Percentiles rank a stretch among this genome's conserved stretches.
These are phyloP conservation scores for Nemania diffusa DNA, from an alignment of 2,329 filamentous ascomycete genomes.

Conservation along the genomic window DNA sequence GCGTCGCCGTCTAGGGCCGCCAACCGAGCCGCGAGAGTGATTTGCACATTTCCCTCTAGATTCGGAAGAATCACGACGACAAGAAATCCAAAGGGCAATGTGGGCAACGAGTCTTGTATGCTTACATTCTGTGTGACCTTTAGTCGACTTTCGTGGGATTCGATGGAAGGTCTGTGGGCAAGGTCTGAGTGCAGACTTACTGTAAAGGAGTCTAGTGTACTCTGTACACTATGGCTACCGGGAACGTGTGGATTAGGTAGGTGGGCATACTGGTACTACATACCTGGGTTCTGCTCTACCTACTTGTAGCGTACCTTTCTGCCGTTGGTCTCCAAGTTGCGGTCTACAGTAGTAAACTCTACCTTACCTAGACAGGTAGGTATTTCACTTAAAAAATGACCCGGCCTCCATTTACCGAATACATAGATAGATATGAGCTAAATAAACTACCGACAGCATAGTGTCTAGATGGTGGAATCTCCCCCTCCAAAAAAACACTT, in stretches of 20 bases:
- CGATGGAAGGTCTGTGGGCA: constrained; percentile 4
- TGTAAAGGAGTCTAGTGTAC: not conserved
- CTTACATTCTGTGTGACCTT: not conserved
- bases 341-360: constrained; percentile 3
- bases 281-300: not conserved
- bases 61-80: not conserved
- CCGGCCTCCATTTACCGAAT: not conserved
- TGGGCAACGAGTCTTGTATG: not conserved
- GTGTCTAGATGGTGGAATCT: not conserved
- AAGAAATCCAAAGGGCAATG: constrained; percentile 2
- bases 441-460: constrained; percentile 16
- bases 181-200: not conserved
- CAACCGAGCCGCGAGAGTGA: constrained; percentile 22
- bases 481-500: too few species aligned
- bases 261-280: not conserved
- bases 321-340: not conserved
- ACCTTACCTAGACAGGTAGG: not conserved
- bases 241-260: not conserved
- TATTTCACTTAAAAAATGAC: not conserved
- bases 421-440: not conserved
- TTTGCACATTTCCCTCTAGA: not conserved
- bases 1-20: constrained; percentile 28
- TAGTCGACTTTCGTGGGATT: not conserved
- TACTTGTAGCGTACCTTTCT: too few species aligned
- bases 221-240: not conserved